Base-by-base conservation (phyloP, 148 eudicot genomes). In the Chenopodium formosanum region DNA sequence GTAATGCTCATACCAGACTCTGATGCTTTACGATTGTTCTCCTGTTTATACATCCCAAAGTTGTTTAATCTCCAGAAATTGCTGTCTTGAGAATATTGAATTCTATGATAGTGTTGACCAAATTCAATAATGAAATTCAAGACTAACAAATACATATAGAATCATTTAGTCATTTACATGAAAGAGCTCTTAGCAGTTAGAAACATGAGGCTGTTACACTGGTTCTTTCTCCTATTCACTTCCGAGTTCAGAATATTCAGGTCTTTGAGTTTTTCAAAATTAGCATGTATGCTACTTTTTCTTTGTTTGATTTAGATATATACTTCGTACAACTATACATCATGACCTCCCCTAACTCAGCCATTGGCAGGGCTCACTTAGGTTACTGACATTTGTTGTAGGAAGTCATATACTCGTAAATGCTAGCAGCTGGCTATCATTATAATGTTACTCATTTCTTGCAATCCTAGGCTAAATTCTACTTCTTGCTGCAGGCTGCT, bases 401-500 rank as follows among this genome's bases (percentile, higher is more conserved):
- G 63, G 50, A 23, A 58, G 12, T 70, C 7, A 65, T 7, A 10
- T 2, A 40, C 56, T 2, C 16, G 12, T 65, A 50, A 13, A 66
- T 46, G 19, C 78, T 23, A 29, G 4, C 16, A 37, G 14, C 70
- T 56, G 4, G 32, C 22, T 34, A 81, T 52, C n/a, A 1, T n/a
- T 14, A 52, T 22, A 20, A 37, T 34, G 14, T 56, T 75, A 17
- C 47, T 67, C 9, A 14, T 37, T 22, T 34, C 1, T 48, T 37
- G 63, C 56, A 4, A 40, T 62, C 79, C 40, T 60, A 66, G 32
- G 52, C 50, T 78, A 70, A 74, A 50, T 5, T 65, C 40, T 29
- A 44, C n/a, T 64, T 80, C 9, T 68, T 52, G 82, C 77, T 88
- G 88, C 92, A 96, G 99, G 97, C 98, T 70, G 99, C 99, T 46